A percentile compares a stretch with the other conserved stretches of the same genome.
These are phyloP conservation scores for Trichoderma sp. DNA, from an alignment of 2,329 filamentous ascomycete species.

Conservation along the genomic window DNA sequence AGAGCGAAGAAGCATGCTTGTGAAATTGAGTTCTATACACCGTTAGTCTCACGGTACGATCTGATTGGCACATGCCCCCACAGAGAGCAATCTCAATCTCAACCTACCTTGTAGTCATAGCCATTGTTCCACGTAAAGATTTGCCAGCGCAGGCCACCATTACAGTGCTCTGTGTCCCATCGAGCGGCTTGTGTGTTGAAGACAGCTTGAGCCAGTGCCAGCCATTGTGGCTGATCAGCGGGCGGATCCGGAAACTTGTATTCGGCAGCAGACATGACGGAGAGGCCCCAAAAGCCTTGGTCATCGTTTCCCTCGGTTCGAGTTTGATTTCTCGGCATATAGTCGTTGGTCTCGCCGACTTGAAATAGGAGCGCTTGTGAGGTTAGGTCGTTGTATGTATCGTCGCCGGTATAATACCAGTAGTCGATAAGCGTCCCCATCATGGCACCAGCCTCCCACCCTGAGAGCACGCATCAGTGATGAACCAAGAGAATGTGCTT, in stretches of 20 bases:
- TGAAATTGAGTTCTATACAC: constrained; percentile 64
- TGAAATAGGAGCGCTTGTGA: constrained; percentile 70
- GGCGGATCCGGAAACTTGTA: constrained; percentile 61
- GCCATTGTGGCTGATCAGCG: constrained; percentile 59
- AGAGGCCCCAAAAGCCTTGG: constrained; percentile 71
- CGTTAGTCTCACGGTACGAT: neutral
- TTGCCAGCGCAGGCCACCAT: constrained; percentile 80
- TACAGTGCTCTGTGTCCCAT: constrained; percentile 68
- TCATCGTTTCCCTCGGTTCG: constrained; percentile 70
- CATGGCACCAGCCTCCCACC: constrained; percentile 75
- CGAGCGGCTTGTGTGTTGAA: constrained; percentile 75
- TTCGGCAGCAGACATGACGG: constrained; percentile 69
- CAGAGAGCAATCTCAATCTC: neutral
- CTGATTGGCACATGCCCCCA: no score
- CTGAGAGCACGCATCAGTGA: constrained; percentile 30
- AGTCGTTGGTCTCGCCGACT: constrained; percentile 68
- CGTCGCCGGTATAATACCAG: constrained; percentile 78
- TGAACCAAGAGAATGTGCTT: neutral
- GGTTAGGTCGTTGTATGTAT: constrained; percentile 66
- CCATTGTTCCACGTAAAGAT: constrained; percentile 80
- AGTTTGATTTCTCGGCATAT: constrained; percentile 73
- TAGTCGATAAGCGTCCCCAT: constrained; percentile 73
- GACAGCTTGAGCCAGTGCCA: constrained; percentile 71
- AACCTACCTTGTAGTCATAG: constrained; percentile 63
- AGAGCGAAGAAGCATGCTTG: constrained; percentile 62